Percentiles rank a stretch among this genome's conserved stretches.
Evolutionary conservation across 2,329 filamentous ascomycete species (phyloP).

Genomic region (Colletotrichum noveboracense): DNA sequence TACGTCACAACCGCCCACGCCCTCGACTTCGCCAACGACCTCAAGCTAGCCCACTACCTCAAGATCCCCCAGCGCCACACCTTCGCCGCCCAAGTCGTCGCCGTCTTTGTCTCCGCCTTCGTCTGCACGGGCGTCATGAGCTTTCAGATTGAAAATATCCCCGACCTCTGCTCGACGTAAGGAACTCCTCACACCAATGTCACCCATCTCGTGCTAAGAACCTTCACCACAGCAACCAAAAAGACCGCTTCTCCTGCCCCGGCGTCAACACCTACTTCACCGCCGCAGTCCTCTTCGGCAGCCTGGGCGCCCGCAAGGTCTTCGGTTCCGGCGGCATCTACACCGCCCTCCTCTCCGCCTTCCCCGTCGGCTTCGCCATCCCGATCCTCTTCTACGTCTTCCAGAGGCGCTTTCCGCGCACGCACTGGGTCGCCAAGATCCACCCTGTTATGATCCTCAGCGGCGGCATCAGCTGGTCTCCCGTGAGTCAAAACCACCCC

Average conservation of each 20-base stretch:
- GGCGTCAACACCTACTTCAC: constrained; percentile 39
- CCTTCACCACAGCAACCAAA: constrained; percentile 9
- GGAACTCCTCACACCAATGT: too few species aligned
- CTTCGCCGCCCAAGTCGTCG: constrained; percentile 39
- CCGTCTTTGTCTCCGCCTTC: constrained; percentile 37
- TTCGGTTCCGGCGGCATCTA: constrained; percentile 42
- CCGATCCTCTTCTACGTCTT: constrained; percentile 37
- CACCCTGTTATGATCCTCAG: constrained; percentile 44
- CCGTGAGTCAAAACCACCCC: not conserved
- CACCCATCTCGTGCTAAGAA: fast-evolving
- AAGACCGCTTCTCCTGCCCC: constrained; percentile 32
- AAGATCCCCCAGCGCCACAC: constrained; percentile 44
- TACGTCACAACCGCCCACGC: constrained; percentile 40
- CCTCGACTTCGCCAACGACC: constrained; percentile 37
- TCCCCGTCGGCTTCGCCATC: constrained; percentile 37
- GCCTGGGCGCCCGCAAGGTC: constrained; percentile 41
- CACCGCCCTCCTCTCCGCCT: constrained; percentile 36
- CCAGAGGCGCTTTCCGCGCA: constrained; percentile 36
- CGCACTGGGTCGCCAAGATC: constrained; percentile 38
- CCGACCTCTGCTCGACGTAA: constrained; percentile 30
- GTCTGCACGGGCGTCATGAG: constrained; percentile 39
- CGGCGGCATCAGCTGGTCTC: constrained; percentile 39
- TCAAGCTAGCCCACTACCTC: constrained; percentile 48
- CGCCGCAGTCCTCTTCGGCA: constrained; percentile 45
- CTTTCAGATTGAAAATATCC: constrained; percentile 36